Conservation (phyloP, 1,284 basidiomycete species). For the Irpex lacteus region DNA sequence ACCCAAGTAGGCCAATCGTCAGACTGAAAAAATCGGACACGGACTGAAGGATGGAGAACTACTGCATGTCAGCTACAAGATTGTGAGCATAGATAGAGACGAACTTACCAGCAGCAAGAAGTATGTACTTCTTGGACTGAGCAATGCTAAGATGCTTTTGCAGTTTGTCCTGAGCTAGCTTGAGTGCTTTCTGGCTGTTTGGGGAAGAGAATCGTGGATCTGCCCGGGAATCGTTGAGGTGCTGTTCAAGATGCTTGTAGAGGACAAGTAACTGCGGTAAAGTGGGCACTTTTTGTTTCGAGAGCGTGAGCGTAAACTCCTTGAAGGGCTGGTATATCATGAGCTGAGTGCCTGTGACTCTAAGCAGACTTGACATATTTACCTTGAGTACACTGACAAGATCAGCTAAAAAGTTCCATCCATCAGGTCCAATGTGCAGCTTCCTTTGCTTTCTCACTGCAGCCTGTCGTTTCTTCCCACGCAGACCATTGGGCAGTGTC, state of each 20-base stretch:
- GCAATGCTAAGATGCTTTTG: conserved; percentile 13
- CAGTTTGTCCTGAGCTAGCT: conserved; percentile 15
- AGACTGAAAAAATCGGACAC: conserved; percentile 15
- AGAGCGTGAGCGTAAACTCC: conserved; percentile 11
- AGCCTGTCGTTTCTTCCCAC: conserved; percentile 11
- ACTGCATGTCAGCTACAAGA: conserved; percentile 12
- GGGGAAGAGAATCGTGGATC: not conserved
- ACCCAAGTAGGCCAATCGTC: conserved; percentile 11
- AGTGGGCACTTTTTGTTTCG: conserved; percentile 8
- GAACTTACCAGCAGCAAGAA: conserved; percentile 20
- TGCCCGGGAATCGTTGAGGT: not conserved
- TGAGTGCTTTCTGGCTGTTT: not conserved
- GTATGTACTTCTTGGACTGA: conserved; percentile 12
- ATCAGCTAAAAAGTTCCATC: conserved; percentile 9
- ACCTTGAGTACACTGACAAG: conserved; percentile 4
- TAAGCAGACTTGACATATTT: not conserved
- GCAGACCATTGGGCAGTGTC: conserved; percentile 4
- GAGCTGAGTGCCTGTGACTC: too few species aligned
- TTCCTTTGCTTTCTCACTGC: conserved; percentile 9
- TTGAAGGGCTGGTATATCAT: conserved; percentile 9
- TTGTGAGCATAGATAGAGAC: not conserved
- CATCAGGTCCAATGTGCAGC: not conserved
- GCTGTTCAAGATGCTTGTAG: conserved; percentile 14
- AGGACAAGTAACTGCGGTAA: conserved; percentile 11
- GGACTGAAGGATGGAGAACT: conserved; percentile 19